Percentiles rank a stretch among this genome's conserved stretches.
These are phyloP conservation scores for Carex parvula DNA, from an alignment of 176 grass and related monocot genomes.

Conservation along the genomic window DNA sequence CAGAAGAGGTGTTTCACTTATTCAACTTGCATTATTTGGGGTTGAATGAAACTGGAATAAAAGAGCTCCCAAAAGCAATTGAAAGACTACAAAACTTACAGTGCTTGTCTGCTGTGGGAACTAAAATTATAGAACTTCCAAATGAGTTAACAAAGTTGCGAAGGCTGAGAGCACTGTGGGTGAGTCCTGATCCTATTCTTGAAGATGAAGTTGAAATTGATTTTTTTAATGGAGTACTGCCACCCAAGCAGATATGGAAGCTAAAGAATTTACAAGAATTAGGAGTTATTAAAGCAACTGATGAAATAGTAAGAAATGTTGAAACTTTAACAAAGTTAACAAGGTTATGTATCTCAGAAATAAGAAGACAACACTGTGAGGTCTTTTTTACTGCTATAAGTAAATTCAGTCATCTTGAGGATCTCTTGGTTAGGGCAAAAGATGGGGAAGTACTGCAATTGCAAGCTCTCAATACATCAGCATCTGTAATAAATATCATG, in stretches of 20 bases:
- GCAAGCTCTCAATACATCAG: not conserved
- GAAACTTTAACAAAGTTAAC: not conserved
- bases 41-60: constrained; percentile 21
- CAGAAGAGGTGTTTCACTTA: constrained; percentile 24
- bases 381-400: not conserved
- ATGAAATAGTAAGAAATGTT: not conserved
- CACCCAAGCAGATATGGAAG: not conserved
- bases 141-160: not conserved
- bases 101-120: not conserved
- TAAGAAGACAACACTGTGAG: not conserved
- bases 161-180: not conserved
- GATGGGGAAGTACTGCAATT: not conserved
- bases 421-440: not conserved
- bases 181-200: not conserved
- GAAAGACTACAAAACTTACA: not conserved
- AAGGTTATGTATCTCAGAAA: not conserved
- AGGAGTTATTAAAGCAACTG: not conserved
- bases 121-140: not conserved
- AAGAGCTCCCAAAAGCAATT: constrained; percentile 27
- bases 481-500: fast-evolving
- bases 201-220: too few relatives aligned
- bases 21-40: constrained; percentile 38
- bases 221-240: not conserved
- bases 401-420: not conserved
- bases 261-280: not conserved